A percentile compares a stretch with the other conserved stretches of the same genome.
Evolutionary conservation across 768 basidiomycete species (phyloP).

Genomic region (Punctularia strigosozonata): DNA sequence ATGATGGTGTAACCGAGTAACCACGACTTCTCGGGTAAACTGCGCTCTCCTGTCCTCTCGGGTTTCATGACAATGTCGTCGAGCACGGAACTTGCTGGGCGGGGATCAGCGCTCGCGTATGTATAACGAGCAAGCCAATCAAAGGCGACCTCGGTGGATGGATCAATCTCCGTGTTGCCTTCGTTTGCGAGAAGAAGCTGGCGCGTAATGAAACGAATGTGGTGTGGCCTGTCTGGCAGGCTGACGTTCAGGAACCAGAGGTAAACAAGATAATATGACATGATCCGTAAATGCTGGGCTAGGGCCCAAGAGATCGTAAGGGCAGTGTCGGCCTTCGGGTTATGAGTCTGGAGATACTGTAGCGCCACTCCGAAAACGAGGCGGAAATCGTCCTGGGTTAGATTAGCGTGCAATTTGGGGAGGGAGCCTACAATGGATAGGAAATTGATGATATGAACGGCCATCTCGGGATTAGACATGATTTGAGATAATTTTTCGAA

Average conservation of each 20-base stretch:
- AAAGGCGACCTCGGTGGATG: conserved; percentile 90
- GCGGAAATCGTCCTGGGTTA: conserved; percentile 84
- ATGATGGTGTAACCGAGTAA: conserved; percentile 74
- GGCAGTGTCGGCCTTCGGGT: conserved; percentile 43
- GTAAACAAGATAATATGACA: conserved; percentile 87
- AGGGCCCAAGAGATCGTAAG: conserved; percentile 71
- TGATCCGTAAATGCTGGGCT: conserved; percentile 81
- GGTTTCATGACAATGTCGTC: conserved; percentile 69
- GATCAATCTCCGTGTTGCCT: conserved; percentile 61
- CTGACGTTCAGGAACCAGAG: conserved; percentile 89
- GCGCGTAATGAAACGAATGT: conserved; percentile 78
- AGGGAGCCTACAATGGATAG: conserved; percentile 79
- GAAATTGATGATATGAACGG: conserved; percentile 93
- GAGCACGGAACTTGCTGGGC: conserved; percentile 70
- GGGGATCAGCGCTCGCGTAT: conserved; percentile 87
- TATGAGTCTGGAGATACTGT: conserved; percentile 89
- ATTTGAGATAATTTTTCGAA: conserved; percentile 84
- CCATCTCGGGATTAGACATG: conserved; percentile 88
- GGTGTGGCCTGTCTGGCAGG: conserved; percentile 65
- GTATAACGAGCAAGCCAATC: conserved; percentile 96
- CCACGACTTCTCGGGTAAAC: conserved; percentile 66
- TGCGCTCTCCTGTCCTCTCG: conserved; percentile 24
- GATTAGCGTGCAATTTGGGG: conserved; percentile 72
- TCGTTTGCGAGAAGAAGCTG: conserved; percentile 83
- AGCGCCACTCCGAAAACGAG: conserved; percentile 91